A percentile compares a stretch with the other conserved stretches of the same genome.
These are phyloP conservation scores for Aureobasidium melanogenum DNA, from an alignment of 2,329 filamentous ascomycete species.

Conservation along the genomic window DNA sequence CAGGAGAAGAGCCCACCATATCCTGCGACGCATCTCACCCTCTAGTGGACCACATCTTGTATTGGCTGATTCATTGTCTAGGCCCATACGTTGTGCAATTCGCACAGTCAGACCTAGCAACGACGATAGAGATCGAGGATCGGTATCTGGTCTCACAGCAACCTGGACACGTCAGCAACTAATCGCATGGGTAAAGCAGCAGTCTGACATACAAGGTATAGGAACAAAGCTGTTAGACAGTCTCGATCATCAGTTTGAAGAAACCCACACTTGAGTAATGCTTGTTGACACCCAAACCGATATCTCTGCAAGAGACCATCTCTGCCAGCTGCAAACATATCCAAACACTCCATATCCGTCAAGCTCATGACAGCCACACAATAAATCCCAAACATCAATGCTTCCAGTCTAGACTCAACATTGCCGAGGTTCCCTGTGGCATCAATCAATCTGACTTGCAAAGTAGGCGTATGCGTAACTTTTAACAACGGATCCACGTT, in stretches of 20 bases:
- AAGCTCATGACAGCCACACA: constrained; percentile 51
- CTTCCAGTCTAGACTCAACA: constrained; percentile 51
- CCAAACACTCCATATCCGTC: constrained; percentile 43
- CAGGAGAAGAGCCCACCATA: constrained; percentile 64
- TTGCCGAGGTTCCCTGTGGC: constrained; percentile 48
- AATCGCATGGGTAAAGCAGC: too few relatives aligned
- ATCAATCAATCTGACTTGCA: constrained; percentile 57
- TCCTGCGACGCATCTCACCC: constrained; percentile 58
- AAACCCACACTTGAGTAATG: constrained; percentile 35
- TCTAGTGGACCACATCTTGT: constrained; percentile 43
- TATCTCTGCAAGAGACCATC: constrained; percentile 32
- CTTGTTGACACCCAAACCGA: constrained; percentile 39
- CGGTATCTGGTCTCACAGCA: constrained; percentile 48
- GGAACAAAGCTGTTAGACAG: constrained; percentile 42
- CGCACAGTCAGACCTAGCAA: constrained; percentile 58
- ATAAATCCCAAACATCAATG: constrained; percentile 58
- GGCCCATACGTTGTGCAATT: constrained; percentile 58
- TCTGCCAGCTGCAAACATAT: constrained; percentile 29
- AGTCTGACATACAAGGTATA: constrained; percentile 38
- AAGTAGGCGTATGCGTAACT: constrained; percentile 59
- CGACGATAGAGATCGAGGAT: constrained; percentile 52
- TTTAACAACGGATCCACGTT: constrained; percentile 69
- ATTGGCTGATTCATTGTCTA: constrained; percentile 54
- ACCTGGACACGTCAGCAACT: constrained; percentile 31
- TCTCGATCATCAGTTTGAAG: constrained; percentile 35